Evolutionary conservation across 371 early-diverging fungal genomes (phyloP), one percentile per base, ranked within the genome.

Genomic region (Mortierella sp.): DNA sequence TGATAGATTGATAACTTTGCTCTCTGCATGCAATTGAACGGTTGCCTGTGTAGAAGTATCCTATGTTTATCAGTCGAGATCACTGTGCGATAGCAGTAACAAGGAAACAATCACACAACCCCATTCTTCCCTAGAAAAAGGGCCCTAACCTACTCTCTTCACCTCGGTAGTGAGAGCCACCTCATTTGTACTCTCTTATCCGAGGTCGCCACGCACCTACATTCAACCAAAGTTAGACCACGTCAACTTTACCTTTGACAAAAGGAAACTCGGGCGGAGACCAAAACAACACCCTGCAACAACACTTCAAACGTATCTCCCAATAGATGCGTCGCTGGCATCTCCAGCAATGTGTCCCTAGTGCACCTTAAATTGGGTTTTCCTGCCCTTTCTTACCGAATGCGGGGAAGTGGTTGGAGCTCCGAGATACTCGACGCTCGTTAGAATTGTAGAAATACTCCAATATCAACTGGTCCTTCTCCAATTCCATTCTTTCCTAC

Each of bases 401-500:
- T 15, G 16, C 32, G 22, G 38, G 38, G 41, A 45, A 28, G 65
- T 40, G n/a, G 45, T 45, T 48, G 11, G 40, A 9, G 45, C 58
- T 43, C 16, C 45, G 48, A 38, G 60, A 47, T 58, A 40, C 58
- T 24, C 24, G 33, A 36, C 36, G n/a, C 33, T 9, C 53, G 43
- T 43, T 38, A 53, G 53, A 55, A 32, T 40, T 21, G 24, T 45
- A 36, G 50, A 50, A 63, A 36, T 38, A 62, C 28, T 70, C 47
- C 45, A 4, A 70, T 57, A 47, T 58, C 62, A 58, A 65, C 59
- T 65, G 59, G 36, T n/a, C 33, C 52, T 71, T 60, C 19, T 59
- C 41, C 19, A 19, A 72, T 72, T 60, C 72, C 61, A 52, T 59
- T 40, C 32, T 33, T 52, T 53, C 40, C 72, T 66, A 55, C 61